Base-by-base conservation (phyloP, 2,329 filamentous ascomycete species). In the Verticillium albo-atrum region DNA sequence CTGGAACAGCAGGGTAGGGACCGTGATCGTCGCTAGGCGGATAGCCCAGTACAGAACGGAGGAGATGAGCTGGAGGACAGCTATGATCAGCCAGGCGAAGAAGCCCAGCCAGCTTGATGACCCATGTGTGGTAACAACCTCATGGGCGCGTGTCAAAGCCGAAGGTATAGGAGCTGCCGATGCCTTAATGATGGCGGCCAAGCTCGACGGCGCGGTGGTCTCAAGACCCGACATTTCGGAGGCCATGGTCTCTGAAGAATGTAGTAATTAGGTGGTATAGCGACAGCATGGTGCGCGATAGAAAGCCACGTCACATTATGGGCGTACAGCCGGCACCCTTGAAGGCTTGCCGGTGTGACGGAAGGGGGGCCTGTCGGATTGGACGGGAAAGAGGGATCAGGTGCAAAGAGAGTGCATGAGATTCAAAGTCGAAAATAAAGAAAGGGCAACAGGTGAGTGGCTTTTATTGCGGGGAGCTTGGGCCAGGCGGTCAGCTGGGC, bases 1-100 rank as follows among this genome's bases (percentile, higher is more conserved):
- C 6, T 88, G 90, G 72, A 96, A 99, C 20, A 98, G 84, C 74
- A 95, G 86, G 72, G 91, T 92, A 51, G 95, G 95, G 61, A 97
- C 74, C 17, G 91, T 96, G 66, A 98, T 92, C 27, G 94, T 96
- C 20, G 88, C 84, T 69, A 97, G 90, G 62, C 90, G 91, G 66
- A 97, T 86, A 58, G 88, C 75, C 88, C 90, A 96, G 76, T 95
- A 96, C 50, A 89, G 69, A 32, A 87, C 74, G 23, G 79, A 81
- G 20, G 86, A 84, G 50, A 84, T 71, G 47, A 85, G 68, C 58
- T 85, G 84, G 59, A 89, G 73, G 47, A 82, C 68, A 63, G 76
- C 77, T 61, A 87, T 71, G n/a, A 85, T 75, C 63, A 86, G 67
- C 70, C 79, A 78, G 23, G 80, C 84, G 58, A 87, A 72, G 57